Conservation (phyloP, 2,329 filamentous ascomycete species). For the Diaporthe sp. region DNA sequence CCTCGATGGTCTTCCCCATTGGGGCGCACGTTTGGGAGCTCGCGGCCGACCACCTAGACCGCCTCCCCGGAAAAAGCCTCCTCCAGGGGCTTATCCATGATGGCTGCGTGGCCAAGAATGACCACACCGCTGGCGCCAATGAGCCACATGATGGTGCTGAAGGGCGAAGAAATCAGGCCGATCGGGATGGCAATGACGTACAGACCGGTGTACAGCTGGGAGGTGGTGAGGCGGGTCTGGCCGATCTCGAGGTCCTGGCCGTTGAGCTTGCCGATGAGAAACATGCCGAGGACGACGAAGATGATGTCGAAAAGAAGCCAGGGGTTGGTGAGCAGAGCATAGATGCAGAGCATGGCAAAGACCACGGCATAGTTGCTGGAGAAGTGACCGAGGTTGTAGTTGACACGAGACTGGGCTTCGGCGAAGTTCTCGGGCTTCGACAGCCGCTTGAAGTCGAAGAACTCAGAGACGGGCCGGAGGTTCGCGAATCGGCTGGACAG, state of each 20-base stretch:
- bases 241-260: constrained; percentile 92
- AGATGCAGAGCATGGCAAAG: constrained; percentile 96
- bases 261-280: constrained; percentile 89
- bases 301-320: constrained; percentile 92
- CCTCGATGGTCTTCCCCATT: constrained; percentile 99
- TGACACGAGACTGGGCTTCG: constrained; percentile 91
- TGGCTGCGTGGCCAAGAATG: constrained; percentile 93
- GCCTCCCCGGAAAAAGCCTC: constrained; percentile 99
- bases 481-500: constrained; percentile 90
- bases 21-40: constrained; percentile 95
- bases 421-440: constrained; percentile 94
- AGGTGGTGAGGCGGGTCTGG: constrained; percentile 84
- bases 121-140: constrained; percentile 95
- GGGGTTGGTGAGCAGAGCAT: constrained; percentile 91
- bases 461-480: constrained; percentile 90
- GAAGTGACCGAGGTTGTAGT: constrained; percentile 98
- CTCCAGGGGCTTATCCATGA: constrained; percentile 99
- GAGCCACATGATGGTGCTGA: constrained; percentile 91
- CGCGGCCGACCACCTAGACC: constrained; percentile 99
- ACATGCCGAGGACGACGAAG: constrained; percentile 88
- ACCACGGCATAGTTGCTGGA: constrained; percentile 98
- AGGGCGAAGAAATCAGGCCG: constrained; percentile 86
- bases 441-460: constrained; percentile 94
- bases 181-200: constrained; percentile 87
- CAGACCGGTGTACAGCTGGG: constrained; percentile 93